phyloP scores from a whole-genome alignment of 805 yeast genomes.

The Clavispora santaluciae region DNA sequence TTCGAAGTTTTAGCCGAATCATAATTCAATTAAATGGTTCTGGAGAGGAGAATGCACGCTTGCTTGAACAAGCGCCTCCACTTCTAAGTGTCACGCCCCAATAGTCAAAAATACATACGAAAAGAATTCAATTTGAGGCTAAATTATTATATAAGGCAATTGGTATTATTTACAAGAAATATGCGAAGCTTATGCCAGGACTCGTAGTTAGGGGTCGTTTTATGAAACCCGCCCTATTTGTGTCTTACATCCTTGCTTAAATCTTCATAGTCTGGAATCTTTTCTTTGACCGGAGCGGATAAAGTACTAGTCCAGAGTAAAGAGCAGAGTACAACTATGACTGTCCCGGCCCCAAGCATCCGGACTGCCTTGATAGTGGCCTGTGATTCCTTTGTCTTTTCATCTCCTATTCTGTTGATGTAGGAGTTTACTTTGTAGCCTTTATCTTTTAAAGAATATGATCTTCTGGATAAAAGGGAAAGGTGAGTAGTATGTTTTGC shows the following conservation, averaged over 20 bases:
- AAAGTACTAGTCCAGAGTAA: constrained; percentile 16
- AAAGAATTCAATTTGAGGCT: too few relatives aligned
- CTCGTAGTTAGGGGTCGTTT: not conserved
- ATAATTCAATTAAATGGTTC: too few relatives aligned
- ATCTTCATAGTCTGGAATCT: constrained; percentile 7
- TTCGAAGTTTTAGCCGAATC: too few relatives aligned
- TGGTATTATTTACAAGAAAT: not conserved
- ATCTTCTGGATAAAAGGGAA: not conserved
- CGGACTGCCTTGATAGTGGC: constrained; percentile 22
- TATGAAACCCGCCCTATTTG: not conserved
- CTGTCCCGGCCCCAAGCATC: constrained; percentile 14
- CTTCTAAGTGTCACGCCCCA: too few relatives aligned
- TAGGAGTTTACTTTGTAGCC: constrained; percentile 19
- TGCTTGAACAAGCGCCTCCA: too few relatives aligned
- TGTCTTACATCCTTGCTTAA: constrained; percentile 12
- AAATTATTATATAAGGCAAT: too few relatives aligned
- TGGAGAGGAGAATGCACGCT: too few relatives aligned
- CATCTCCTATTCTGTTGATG: constrained; percentile 31
- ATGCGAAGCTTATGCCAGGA: not conserved
- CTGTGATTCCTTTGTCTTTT: constrained; percentile 26
- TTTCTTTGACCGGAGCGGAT: constrained; percentile 12
- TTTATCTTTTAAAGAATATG: constrained; percentile 14
- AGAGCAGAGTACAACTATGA: constrained; percentile 14
- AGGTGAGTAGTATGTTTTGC: not conserved
- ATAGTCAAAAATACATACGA: too few relatives aligned